Percentiles rank a stretch among this genome's conserved stretches.
These are phyloP conservation scores for Gracilaria caudata DNA, from an alignment of 23 red algal species.

Conservation along the genomic window DNA sequence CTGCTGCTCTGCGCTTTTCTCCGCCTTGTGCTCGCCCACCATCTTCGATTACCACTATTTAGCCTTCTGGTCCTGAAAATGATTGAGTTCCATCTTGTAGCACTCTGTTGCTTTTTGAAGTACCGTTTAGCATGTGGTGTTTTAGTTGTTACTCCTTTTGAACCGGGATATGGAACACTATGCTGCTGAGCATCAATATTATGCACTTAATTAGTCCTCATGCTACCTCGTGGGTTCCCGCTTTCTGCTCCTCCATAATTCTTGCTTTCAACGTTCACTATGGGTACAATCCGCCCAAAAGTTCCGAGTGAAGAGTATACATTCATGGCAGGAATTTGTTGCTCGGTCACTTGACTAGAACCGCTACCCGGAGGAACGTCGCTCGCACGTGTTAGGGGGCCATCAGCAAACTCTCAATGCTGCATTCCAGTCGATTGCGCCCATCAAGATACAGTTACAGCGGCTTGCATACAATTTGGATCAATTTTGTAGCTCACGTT, in stretches of 20 bases:
- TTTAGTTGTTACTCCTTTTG: background rate
- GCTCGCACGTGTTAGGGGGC: background rate
- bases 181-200: slow-evolving; percentile 10
- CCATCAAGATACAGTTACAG: slow-evolving; percentile 12
- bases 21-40: background rate
- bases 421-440: slow-evolving; percentile 12
- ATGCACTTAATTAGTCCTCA: background rate
- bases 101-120: slow-evolving; percentile 21
- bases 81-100: background rate
- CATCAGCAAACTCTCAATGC: slow-evolving; percentile 4
- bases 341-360: background rate
- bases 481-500: background rate
- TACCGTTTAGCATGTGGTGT: slow-evolving; percentile 1
- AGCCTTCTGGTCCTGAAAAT: background rate
- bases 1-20: slow-evolving; percentile 13
- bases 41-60: background rate
- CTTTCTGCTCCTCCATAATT: background rate
- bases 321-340: background rate
- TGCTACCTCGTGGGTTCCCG: background rate
- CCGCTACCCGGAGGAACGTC: background rate
- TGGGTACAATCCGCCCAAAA: background rate
- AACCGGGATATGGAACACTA: background rate
- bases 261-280: slow-evolving; percentile 1
- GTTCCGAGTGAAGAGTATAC: background rate
- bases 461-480: slow-evolving; percentile 20